Evolutionary conservation across 495 filamentous ascomycete species (phyloP).

Genomic region (Talaromyces liani): DNA sequence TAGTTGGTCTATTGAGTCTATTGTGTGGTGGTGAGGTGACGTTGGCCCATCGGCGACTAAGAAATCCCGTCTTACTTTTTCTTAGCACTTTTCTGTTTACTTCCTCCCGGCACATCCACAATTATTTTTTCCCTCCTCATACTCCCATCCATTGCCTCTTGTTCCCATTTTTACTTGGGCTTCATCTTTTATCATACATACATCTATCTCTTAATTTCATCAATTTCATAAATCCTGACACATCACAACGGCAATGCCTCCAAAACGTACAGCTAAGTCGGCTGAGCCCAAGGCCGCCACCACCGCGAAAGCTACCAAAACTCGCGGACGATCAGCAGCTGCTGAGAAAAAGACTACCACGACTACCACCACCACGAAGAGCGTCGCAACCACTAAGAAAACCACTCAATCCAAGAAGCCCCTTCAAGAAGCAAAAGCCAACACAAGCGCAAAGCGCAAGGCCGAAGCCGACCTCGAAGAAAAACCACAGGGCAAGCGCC

Average conservation of each 20-base stretch:
- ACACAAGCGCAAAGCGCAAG: slow-evolving; percentile 10
- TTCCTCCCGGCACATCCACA: not conserved
- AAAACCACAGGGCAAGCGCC: slow-evolving; percentile 2
- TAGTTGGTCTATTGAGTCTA: too few relatives aligned
- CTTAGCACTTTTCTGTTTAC: not conserved
- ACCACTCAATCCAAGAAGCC: slow-evolving; percentile 6
- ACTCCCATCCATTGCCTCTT: slow-evolving; percentile 1
- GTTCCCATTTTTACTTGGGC: not conserved
- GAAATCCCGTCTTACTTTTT: not conserved
- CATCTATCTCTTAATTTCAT: not conserved
- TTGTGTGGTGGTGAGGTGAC: not conserved
- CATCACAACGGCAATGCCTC: slow-evolving; percentile 1
- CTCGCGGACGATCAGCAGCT: slow-evolving; percentile 7
- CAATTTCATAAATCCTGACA: not conserved
- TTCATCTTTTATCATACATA: not conserved
- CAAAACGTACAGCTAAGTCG: slow-evolving; percentile 4
- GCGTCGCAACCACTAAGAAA: not conserved
- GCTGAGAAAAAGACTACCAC: not conserved
- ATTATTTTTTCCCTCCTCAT: not conserved
- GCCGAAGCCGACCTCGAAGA: slow-evolving; percentile 5
- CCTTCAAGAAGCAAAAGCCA: slow-evolving; percentile 10
- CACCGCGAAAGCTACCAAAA: not conserved
- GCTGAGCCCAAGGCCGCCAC: not conserved
- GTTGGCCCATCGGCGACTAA: not conserved
- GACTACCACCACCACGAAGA: not conserved